These are phyloP conservation scores for Botrytis sinoallii DNA, from an alignment of 2,329 filamentous ascomycete species.

Conservation along the genomic window DNA sequence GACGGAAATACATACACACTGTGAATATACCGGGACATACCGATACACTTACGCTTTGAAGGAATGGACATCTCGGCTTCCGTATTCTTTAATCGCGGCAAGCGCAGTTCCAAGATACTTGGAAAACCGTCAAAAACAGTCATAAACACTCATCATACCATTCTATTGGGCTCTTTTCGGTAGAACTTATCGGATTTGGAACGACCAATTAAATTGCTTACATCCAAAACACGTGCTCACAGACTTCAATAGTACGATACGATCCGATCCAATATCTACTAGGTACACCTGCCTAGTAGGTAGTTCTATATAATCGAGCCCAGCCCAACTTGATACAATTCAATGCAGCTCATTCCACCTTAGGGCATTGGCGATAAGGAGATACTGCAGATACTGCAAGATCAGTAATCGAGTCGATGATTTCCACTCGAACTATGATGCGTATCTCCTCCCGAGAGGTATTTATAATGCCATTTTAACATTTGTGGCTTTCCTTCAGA, in stretches of 20 bases:
- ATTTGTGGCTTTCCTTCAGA: background rate
- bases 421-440: background rate
- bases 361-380: background rate
- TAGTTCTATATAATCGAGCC: background rate
- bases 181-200: background rate
- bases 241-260: background rate
- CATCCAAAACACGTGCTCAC: background rate
- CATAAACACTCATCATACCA: background rate
- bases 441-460: too few species aligned
- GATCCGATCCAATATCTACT: background rate
- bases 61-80: background rate
- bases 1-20: background rate
- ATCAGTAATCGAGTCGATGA: background rate
- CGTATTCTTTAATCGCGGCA: background rate
- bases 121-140: background rate
- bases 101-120: background rate
- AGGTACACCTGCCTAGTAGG: too few species aligned
- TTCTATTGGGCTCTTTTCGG: background rate
- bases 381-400: background rate
- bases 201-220: background rate
- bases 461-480: background rate
- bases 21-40: background rate
- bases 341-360: background rate
- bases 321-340: background rate
- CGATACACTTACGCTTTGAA: background rate